Base-by-base conservation (phyloP, 2,329 filamentous ascomycete genomes). In the Cladosporium halotolerans region DNA sequence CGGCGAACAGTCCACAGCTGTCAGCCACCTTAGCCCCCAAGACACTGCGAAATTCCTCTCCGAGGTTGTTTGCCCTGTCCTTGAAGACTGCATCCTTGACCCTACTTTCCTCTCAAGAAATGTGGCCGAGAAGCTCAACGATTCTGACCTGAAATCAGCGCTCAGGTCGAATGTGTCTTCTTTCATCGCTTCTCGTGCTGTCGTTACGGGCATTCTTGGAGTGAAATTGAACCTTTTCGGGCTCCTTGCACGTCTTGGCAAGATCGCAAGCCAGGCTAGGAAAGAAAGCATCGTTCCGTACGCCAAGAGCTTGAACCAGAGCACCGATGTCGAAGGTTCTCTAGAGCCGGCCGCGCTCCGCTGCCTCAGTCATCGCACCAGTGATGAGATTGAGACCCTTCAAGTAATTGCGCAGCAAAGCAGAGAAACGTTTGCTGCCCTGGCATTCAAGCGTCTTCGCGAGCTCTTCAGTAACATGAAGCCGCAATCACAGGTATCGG, bases 21-120 rank as follows among this genome's bases (percentile, higher is more conserved):
- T 85, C 13, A 73, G 79, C 43, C 81, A 80, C 75, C 74, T 95
- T 51, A 70, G 79, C 3, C 64, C 73, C 1, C 78, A 83, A 19
- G 78, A 85, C 51, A 73, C 74, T 2, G 73, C 78, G 41, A 83
- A 81, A 54, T 70, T 95, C 16, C 65, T 93, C 1, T 77, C 81
- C 16, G 76, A 81, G 16, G 76, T 86, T 36, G 71, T 96, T n/a
- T 68, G 89, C 16, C 88, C 88, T 0, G 81, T 79, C 2, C 72
- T 96, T 9, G 91, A 96, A 69, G 93, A 96, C 69, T 95, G 86
- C 63, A 78, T 92, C 3, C 80, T 96, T 60, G 90, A 97, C 65
- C 74, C 82, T 3, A 80, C 79, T 28, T 84, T 93, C 56, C 77
- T 96, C 42, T 73, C 79, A 23, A 80, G 80, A 16, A 78, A 84